These are phyloP conservation scores for Didymella keratinophila DNA, from an alignment of 2,329 filamentous ascomycete genomes.

Conservation along the genomic window DNA sequence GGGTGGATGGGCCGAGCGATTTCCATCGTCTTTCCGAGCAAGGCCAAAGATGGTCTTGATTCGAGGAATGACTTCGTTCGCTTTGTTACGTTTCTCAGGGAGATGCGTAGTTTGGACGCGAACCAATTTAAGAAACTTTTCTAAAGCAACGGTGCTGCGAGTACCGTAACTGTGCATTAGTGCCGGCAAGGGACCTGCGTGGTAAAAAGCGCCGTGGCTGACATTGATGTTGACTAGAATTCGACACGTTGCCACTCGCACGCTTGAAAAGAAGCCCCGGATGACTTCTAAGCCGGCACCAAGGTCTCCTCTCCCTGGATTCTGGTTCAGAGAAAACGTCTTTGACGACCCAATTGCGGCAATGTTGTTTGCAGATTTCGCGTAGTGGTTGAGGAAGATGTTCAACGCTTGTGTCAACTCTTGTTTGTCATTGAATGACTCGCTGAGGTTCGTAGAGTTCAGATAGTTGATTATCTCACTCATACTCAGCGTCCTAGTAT, in stretches of 20 bases:
- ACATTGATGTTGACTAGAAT: conserved; percentile 69
- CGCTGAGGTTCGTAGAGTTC: neutral
- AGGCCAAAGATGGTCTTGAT: conserved; percentile 52
- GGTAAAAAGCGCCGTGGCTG: conserved; percentile 64
- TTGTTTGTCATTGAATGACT: conserved; percentile 33
- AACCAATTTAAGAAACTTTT: conserved; percentile 48
- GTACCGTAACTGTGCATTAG: conserved; percentile 33
- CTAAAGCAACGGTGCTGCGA: conserved; percentile 31
- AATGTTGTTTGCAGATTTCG: conserved; percentile 53
- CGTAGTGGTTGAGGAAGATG: conserved; percentile 61
- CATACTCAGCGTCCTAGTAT: neutral
- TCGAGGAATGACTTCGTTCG: conserved; percentile 42
- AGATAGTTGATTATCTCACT: neutral
- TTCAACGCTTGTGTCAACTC: conserved; percentile 65
- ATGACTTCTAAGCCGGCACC: conserved; percentile 62
- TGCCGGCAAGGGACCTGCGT: conserved; percentile 50
- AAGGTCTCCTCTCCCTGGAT: conserved; percentile 49
- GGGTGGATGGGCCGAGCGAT: conserved; percentile 27
- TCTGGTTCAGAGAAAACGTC: conserved; percentile 49
- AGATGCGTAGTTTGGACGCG: conserved; percentile 49
- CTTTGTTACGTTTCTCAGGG: conserved; percentile 38
- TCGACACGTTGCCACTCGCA: conserved; percentile 63
- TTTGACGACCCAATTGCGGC: conserved; percentile 61
- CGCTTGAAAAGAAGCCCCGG: conserved; percentile 67
- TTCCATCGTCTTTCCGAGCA: conserved; percentile 50